phyloP scores from a whole-genome alignment of 73 alveolate genomes.

The Paramecium pentaurelia region DNA sequence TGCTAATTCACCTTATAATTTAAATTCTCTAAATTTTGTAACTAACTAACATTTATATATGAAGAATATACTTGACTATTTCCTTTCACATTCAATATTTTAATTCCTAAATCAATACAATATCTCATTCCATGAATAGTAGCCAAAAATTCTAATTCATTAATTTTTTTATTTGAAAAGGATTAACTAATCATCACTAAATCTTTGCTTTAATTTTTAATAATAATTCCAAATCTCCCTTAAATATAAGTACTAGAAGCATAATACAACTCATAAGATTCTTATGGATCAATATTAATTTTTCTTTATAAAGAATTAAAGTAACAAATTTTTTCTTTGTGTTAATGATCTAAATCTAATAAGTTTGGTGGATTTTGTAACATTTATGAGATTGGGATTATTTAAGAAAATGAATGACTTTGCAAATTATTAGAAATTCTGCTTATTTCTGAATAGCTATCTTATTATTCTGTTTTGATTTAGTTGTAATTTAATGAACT shows the following conservation, averaged over 20 bases:
- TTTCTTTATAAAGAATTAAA: neutral
- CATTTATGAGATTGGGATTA: too few species aligned
- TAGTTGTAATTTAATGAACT: neutral
- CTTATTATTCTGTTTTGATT: neutral
- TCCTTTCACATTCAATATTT: neutral
- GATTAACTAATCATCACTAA: neutral
- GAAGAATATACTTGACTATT: neutral
- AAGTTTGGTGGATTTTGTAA: too few species aligned
- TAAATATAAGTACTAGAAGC: neutral
- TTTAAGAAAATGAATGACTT: neutral
- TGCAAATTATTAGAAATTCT: neutral
- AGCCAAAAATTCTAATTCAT: neutral
- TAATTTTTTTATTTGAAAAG: neutral
- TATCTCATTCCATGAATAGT: neutral
- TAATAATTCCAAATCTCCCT: neutral
- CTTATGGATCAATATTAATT: neutral
- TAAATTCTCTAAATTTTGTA: neutral
- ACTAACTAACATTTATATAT: neutral
- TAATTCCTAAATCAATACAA: neutral
- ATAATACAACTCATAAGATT: neutral
- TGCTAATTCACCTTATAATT: neutral
- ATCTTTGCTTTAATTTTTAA: neutral
- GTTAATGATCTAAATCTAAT: neutral
- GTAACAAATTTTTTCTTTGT: neutral
- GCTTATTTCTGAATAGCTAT: neutral